Evolutionary conservation across 805 yeast genomes (phyloP).

Genomic region (Spathaspora sp.): DNA sequence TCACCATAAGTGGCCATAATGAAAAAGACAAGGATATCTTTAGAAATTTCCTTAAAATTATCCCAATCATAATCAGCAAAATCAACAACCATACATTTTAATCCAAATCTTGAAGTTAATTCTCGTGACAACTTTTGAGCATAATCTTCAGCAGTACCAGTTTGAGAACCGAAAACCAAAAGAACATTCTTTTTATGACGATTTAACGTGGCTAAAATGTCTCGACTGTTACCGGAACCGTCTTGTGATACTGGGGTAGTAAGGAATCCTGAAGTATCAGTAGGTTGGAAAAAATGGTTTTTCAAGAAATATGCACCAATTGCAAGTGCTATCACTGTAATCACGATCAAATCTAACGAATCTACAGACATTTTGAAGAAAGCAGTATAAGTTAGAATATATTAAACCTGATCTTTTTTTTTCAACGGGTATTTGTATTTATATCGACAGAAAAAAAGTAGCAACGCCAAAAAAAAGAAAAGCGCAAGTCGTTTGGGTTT

Average conservation of each 20-base stretch:
- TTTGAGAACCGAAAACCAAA: conserved; percentile 90
- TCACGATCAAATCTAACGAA: conserved; percentile 64
- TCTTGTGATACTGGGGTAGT: conserved; percentile 6
- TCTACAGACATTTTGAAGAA: conserved; percentile 53
- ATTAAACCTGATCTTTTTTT: not conserved
- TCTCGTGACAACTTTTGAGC: conserved; percentile 90
- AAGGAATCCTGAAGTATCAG: conserved; percentile 7
- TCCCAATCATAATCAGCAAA: conserved; percentile 86
- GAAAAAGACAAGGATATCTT: conserved; percentile 57
- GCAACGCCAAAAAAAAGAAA: no score
- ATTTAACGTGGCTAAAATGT: conserved; percentile 49
- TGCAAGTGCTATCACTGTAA: conserved; percentile 64
- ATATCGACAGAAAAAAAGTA: not conserved
- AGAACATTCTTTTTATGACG: conserved; percentile 69
- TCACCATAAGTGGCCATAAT: conserved; percentile 95
- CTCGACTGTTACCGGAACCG: conserved; percentile 4
- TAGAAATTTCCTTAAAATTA: conserved; percentile 60
- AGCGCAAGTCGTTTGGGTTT: not conserved
- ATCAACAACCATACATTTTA: conserved; percentile 82
- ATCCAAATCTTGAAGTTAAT: conserved; percentile 73
- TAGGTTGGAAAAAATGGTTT: conserved; percentile 40
- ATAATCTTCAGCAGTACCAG: conserved; percentile 98
- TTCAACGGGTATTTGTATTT: not conserved
- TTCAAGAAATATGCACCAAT: conserved; percentile 64
- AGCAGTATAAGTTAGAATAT: not conserved